Base-by-base conservation (phyloP, 2,329 filamentous ascomycete species). In the Zymoseptoria pseudotritici region DNA sequence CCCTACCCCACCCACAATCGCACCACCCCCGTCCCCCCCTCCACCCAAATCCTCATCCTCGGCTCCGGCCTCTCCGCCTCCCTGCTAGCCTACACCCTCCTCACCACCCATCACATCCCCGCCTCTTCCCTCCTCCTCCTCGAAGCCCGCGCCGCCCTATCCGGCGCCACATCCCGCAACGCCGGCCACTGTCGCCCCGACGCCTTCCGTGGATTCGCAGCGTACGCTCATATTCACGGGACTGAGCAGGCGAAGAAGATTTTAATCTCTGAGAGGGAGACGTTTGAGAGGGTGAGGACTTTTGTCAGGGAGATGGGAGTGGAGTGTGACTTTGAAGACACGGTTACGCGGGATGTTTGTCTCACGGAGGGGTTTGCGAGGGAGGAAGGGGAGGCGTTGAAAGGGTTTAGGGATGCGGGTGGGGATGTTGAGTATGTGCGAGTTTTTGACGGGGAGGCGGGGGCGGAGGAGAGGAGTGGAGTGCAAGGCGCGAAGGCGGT, bases 311-410 rank as follows among this genome's bases (percentile, higher is more conserved):
- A 72, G 24, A 71, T 80, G 59, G 64, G 73, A 2, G 73, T 80
- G 0, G 68, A 70, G 7, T 80, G 78, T 59, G 79, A 81, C 59
- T 80, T 81, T 66, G 70, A 79, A 55, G 67, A 75, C 2, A 77
- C 77, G 0, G 76, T 74, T 0, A 81, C 79, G 0, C 78, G 79
- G 50, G 79, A 80, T 58, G 77, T 80, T 8, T 81, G 79, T 63
- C 70, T 81, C 68, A 80, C 78, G 0, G 69, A 69, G 0, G 77
- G 78, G 42, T 80, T 80, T 60, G 78, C 77, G 8, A 70, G 70
- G 20, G 78, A 79, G 58, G 77, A 79, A 61, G 74, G 73, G 2
- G 69, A 73, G 22, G 77, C 73, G 58, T 68, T 77, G 22, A 64
- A 73, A 21, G 73, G 71, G 50, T 80, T 75, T 58, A 69, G 66